Base-by-base conservation (phyloP, 306 rosid species). In the Lotus japonicus region DNA sequence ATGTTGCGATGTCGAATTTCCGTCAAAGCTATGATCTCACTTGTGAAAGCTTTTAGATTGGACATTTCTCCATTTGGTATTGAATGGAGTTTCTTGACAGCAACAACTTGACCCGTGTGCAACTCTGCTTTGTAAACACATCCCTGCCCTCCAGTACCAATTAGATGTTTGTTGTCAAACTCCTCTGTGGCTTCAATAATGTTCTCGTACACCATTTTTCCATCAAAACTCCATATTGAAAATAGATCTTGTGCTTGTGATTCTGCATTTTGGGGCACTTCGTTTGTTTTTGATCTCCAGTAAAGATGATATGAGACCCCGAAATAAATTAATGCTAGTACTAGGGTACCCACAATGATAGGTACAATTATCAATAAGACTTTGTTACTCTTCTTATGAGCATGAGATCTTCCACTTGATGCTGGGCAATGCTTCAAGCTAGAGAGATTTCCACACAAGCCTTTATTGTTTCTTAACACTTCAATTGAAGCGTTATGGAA, bases 371-470 rank as follows among this genome's bases (percentile, higher is more conserved):
- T 3, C 10, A 11, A 3, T 13, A 43, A 12, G 5, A 63, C 41
- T 23, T 63, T 63, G 5, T 23, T 23, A 8, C 0, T 4, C 33
- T 28, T 45, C 55, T 0, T 0, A 23, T 44, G 54, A 44, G n/a
- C 13, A 11, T 60, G 51, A 36, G 51, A 17, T 39, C 19, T 38
- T 0, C 9, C 41, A 44, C 42, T 44, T 44, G 11, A 16, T 39
- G 35, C 13, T 39, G 43, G 38, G 44, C 21, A 67, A 11, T 13
- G 23, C n/a, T 51, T 14, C 41, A 67, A 52, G 39, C 62, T 14
- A 33, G 13, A 11, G 39, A 52, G 39, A 52, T 51, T 67, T 5
- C 72, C 72, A 19, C 72, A 51, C 72, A 67, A 64, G 6, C 57
- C 72, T 66, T 51, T 66, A 23, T 66, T 66, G 51, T 66, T 36